Evolutionary conservation across 176 grass and related monocot genomes (phyloP), one percentile per base, ranked within the genome.

Genomic region (Phragmites australis): DNA sequence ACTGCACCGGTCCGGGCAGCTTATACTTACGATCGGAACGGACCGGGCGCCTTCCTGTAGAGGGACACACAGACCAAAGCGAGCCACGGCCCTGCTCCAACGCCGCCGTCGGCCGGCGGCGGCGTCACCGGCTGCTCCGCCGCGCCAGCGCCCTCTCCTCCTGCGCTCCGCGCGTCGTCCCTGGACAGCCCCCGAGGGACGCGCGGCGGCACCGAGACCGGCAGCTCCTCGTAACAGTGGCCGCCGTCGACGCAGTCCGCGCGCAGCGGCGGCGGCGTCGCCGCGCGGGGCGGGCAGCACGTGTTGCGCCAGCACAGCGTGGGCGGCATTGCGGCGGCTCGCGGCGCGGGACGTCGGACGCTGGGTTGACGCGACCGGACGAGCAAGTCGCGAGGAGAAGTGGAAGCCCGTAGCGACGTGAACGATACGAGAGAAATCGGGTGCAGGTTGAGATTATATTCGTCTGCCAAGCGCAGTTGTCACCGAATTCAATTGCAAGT

Each of bases 161-260:
- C 53, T 25, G 52, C 18, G 32, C 32, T 8, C 14, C 4, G 22
- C 51, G 5, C 51, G 37, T 9, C 73, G 73, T 59, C 15, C 74
- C 55, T 76, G 40, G 40, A 76, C 55, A 46, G 25, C 9, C 74
- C 74, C 23, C 22, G 9, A 54, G 23, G 74, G 8, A 76, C 40
- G 25, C 14, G 41, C 74, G 55, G 74, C 55, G 40, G 55, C 41
- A 61, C 16, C 17, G 74, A 76, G 15, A 76, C 40, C 74, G 74
- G 74, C 74, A 61, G 74, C 74, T 76, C 55, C 16, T 76, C 40
- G 25, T 76, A 76, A n/a, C 32, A 23, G 43, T 17, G 30, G 71
- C 18, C 69, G 16, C 21, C 68, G 13, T 10, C 68, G 7, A 19
- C 39, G 73, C 73, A 59, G 73, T 76, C 73, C 8, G 57, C 43